phyloP scores from a whole-genome alignment of 176 grass and related monocot species.

The Pontederia paniculata region DNA sequence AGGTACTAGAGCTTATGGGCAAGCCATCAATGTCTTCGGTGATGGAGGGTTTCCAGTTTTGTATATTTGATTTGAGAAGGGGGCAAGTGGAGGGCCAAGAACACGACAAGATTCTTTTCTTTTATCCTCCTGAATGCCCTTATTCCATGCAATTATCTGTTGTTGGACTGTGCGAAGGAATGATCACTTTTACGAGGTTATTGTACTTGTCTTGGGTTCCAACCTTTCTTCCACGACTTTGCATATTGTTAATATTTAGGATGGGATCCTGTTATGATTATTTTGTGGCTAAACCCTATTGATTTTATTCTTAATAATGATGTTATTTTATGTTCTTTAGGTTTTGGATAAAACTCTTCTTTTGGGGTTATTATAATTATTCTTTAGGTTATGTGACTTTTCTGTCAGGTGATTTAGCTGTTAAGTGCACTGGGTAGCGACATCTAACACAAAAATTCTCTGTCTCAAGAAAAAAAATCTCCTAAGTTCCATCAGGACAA shows the following conservation, averaged over 20 bases:
- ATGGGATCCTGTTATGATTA: too few species aligned
- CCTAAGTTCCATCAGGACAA: too few species aligned
- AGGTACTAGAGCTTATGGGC: slow-evolving; percentile 36
- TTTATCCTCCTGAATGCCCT: slow-evolving; percentile 76
- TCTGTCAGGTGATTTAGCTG: too few species aligned
- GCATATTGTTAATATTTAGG: not conserved
- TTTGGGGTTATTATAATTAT: too few species aligned
- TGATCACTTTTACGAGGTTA: slow-evolving; percentile 91
- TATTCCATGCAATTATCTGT: slow-evolving; percentile 82
- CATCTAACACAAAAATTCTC: too few species aligned
- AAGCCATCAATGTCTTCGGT: slow-evolving; percentile 30
- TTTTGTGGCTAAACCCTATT: too few species aligned
- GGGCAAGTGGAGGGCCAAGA: slow-evolving; percentile 91
- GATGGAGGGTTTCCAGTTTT: slow-evolving; percentile 64
- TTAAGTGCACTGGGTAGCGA: too few species aligned
- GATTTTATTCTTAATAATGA: too few species aligned
- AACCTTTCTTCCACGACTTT: not conserved
- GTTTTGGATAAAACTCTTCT: too few species aligned
- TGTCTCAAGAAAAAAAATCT: too few species aligned
- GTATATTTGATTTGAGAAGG: slow-evolving; percentile 78
- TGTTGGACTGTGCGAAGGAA: slow-evolving; percentile 84
- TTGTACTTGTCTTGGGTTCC: not conserved
- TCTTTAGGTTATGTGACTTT: too few species aligned
- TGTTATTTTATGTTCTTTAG: too few species aligned
- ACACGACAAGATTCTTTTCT: slow-evolving; percentile 96